phyloP scores from a whole-genome alignment of 345 rosid genomes.

The Carallia pectinifolia region DNA sequence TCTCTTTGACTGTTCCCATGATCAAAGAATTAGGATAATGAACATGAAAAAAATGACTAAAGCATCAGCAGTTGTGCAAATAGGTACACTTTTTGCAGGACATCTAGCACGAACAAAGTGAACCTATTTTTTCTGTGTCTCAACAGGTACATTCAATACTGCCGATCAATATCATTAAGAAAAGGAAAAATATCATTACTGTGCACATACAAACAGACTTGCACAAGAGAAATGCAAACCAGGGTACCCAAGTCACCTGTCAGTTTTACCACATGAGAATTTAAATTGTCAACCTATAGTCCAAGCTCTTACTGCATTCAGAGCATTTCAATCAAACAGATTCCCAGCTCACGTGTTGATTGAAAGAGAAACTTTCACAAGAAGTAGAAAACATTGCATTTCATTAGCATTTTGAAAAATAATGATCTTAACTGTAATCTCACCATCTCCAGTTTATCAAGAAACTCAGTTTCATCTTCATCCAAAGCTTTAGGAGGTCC shows the following conservation, averaged over 20 bases:
- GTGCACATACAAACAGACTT: no score
- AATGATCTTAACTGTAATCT: constrained; percentile 21
- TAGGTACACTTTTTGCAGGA: background rate
- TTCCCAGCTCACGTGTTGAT: background rate
- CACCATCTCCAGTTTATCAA: constrained; percentile 76
- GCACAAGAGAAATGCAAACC: no score
- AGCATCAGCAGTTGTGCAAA: constrained; percentile 1
- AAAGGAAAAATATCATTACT: no score
- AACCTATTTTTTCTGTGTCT: background rate
- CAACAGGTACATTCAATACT: background rate
- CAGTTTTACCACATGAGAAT: no score
- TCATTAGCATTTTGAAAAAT: constrained; percentile 3
- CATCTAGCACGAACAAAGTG: background rate
- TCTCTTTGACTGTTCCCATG: constrained; percentile 57
- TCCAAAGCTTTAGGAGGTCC: constrained; percentile 98
- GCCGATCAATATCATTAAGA: background rate
- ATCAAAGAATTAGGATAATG: background rate
- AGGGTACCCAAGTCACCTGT: no score
- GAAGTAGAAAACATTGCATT: background rate
- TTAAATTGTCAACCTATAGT: background rate
- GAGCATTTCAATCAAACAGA: background rate
- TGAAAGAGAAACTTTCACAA: background rate
- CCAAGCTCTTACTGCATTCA: background rate
- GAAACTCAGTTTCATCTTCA: constrained; percentile 97
- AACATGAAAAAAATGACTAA: background rate